Evolutionary conservation across 768 basidiomycete genomes (phyloP).

Genomic region (Cubamyces lactineus): DNA sequence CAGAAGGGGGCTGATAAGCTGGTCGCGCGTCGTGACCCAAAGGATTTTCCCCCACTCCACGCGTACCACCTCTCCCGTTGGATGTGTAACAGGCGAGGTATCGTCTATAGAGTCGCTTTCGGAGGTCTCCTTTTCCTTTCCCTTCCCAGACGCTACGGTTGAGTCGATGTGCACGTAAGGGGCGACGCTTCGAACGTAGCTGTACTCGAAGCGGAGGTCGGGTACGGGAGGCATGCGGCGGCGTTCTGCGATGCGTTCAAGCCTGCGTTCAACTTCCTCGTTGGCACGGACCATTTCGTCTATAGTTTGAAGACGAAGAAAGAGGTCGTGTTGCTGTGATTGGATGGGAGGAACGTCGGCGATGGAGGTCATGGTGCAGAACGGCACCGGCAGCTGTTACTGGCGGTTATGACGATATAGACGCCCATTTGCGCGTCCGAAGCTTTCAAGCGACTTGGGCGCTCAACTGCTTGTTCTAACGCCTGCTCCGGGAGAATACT

Average conservation of each 20-base stretch:
- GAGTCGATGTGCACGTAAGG: conserved; percentile 50
- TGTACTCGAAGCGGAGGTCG: conserved; percentile 77
- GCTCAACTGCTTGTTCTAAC: too few relatives aligned
- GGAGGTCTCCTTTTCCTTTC: conserved; percentile 36
- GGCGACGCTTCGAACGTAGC: conserved; percentile 64
- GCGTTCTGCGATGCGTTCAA: conserved; percentile 14
- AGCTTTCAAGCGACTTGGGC: too few relatives aligned
- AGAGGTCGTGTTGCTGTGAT: conserved; percentile 14
- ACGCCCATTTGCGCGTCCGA: too few relatives aligned
- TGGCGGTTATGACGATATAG: too few relatives aligned
- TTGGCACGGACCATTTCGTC: conserved; percentile 19
- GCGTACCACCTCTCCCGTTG: conserved; percentile 29
- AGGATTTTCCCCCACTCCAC: conserved; percentile 58
- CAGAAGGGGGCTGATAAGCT: conserved; percentile 65
- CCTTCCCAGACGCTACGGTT: conserved; percentile 31
- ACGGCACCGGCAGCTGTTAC: neutral
- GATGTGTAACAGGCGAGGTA: conserved; percentile 3
- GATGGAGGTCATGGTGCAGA: conserved; percentile 6
- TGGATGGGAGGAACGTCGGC: neutral
- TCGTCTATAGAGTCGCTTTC: conserved; percentile 28
- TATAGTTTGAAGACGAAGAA: conserved; percentile 19
- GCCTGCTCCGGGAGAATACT: too few relatives aligned
- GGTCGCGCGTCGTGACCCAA: conserved; percentile 71
- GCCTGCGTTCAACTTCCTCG: conserved; percentile 16
- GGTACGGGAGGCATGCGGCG: conserved; percentile 59